phyloP scores from a whole-genome alignment of 495 filamentous ascomycete species.

The Parachaetomium inaequale region DNA sequence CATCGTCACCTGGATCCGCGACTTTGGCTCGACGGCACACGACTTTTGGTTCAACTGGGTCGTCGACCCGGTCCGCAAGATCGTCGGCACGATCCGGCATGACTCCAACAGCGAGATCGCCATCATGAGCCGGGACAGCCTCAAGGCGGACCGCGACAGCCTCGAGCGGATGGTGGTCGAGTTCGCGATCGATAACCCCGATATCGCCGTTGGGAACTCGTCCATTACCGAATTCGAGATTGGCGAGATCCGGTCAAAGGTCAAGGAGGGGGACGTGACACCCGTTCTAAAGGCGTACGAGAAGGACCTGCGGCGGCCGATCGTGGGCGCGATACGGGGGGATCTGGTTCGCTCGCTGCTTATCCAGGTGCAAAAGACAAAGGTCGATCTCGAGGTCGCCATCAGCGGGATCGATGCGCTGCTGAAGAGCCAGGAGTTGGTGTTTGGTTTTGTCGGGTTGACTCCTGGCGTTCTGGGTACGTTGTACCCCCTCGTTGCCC shows the following conservation, averaged over 20 bases:
- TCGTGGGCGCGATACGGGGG: slow-evolving; percentile 73
- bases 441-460: slow-evolving; percentile 92
- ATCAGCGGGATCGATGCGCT: slow-evolving; percentile 90
- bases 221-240: slow-evolving; percentile 58
- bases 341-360: slow-evolving; percentile 87
- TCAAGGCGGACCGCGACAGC: slow-evolving; percentile 83
- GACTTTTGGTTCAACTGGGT: slow-evolving; percentile 98
- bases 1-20: slow-evolving; percentile 69
- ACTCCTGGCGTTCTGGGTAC: slow-evolving; percentile 74
- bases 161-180: slow-evolving; percentile 97
- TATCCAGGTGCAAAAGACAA: slow-evolving; percentile 97
- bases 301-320: slow-evolving; percentile 72
- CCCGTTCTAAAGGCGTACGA: slow-evolving; percentile 89
- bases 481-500: not conserved
- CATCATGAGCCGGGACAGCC: slow-evolving; percentile 86
- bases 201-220: slow-evolving; percentile 40
- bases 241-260: slow-evolving; percentile 65
- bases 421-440: slow-evolving; percentile 91
- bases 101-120: slow-evolving; percentile 87
- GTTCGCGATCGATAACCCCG: slow-evolving; percentile 76
- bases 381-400: slow-evolving; percentile 95
- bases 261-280: slow-evolving; percentile 88
- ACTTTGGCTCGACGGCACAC: slow-evolving; percentile 68
- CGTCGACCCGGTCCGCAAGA: slow-evolving; percentile 71
- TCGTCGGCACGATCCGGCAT: slow-evolving; percentile 88